These are phyloP conservation scores for Monilinia fructicola DNA, from an alignment of 2,329 filamentous ascomycete genomes.

Conservation along the genomic window DNA sequence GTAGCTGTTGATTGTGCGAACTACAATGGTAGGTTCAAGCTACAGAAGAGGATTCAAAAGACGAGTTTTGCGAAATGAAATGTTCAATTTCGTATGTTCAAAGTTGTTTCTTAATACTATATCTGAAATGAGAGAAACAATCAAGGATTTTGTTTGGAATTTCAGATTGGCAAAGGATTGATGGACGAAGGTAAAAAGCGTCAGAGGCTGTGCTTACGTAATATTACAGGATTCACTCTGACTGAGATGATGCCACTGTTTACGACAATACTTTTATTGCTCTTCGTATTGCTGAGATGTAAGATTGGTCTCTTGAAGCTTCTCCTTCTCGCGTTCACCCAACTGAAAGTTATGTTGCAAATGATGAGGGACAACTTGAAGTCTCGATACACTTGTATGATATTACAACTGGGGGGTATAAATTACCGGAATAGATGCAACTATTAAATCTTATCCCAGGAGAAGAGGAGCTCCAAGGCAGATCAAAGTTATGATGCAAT, in stretches of 20 bases:
- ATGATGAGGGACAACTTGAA: too few relatives aligned
- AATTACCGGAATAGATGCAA: not conserved
- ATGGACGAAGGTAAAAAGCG: not conserved
- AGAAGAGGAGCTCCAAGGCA: not conserved
- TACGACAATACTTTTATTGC: not conserved
- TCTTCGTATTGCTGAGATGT: not conserved
- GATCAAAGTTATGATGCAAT: not conserved
- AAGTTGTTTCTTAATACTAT: too few relatives aligned
- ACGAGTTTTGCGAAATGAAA: not conserved
- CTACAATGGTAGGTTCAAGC: not conserved
- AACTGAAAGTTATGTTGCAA: not conserved
- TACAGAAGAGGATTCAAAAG: not conserved
- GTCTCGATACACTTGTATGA: not conserved
- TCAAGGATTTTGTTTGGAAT: not conserved
- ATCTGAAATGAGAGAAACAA: too few relatives aligned
- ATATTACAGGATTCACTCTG: slow-evolving; percentile 4
- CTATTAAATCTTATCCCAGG: too few relatives aligned
- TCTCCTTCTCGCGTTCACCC: not conserved
- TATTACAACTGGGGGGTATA: not conserved
- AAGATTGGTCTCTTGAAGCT: too few relatives aligned
- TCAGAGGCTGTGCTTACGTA: slow-evolving; percentile 10
- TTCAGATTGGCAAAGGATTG: not conserved
- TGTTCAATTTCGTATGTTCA: not conserved
- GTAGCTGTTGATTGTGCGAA: not conserved
- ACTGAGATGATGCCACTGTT: not conserved